Evolutionary conservation across 306 rosid species (phyloP), one percentile per base, ranked within the genome.

Genomic region (Rosa multiflora): DNA sequence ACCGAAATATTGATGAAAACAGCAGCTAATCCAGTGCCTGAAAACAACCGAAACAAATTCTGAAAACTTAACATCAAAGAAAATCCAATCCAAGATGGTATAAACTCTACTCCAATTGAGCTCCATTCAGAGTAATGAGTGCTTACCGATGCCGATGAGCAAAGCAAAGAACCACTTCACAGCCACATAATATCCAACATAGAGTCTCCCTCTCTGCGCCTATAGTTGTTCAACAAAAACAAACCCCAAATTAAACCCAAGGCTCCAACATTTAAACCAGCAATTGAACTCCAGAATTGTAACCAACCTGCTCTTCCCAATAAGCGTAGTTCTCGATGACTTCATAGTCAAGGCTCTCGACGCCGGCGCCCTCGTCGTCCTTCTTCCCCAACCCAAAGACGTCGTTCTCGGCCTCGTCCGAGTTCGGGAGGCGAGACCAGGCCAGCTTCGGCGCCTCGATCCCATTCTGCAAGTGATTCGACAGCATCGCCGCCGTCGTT

Each of bases 1-100:
- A 95, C 99, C 20, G 99, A 88, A 67, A 95, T 81, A 82, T 95
- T 95, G 83, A 95, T 95, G 87, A 95, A 90, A 79, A 95, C 98
- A 49, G 98, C 98, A 73, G 99, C 99, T 77, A 95, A 82, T 73
- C 99, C 99, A 51, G 97, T 95, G 74, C 94, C 98, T 95, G 90
- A 83, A 86, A 82, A 70, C 74, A 85, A 79, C 53, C 61, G 46
- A 67, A 67, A 46, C 37, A 32, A 78, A 79, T 46, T 67, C 44
- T 4, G 3, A 17, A 64, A 37, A 59, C 3, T 29, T 12, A 26
- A 37, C 32, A 17, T 66, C 13, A 18, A 40, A 15, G 37, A 32
- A 32, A 32, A 1, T 4, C 3, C 1, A 29, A 12, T 1, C 10
- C 10, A 1, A 1, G 35, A 62, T 26, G 29, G 1, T 12, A 5